Evolutionary conservation across 305 asterid species (phyloP).

Genomic region (Lippia alba): DNA sequence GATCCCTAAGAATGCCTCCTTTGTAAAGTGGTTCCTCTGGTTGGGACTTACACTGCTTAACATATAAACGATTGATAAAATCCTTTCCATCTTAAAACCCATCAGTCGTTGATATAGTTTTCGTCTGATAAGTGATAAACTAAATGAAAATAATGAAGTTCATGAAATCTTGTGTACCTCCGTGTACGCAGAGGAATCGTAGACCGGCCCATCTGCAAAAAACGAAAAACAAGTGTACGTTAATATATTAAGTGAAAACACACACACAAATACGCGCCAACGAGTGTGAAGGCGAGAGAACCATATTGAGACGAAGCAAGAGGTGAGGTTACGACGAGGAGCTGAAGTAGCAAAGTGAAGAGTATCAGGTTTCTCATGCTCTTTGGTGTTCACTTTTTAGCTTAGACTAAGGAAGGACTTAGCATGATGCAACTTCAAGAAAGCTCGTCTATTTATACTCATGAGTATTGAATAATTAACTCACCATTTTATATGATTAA

Average conservation of each 20-base stretch:
- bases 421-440: too few species aligned
- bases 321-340: slow-evolving; percentile 8
- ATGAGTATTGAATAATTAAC: too few species aligned
- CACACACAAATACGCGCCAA: neutral
- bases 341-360: slow-evolving; percentile 26
- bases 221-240: slow-evolving; percentile 15
- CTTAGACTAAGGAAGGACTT: too few species aligned
- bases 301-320: slow-evolving; percentile 39
- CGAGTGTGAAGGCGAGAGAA: neutral
- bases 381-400: too few species aligned
- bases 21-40: slow-evolving; percentile 67
- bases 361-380: slow-evolving; percentile 32
- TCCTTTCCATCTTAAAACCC: too few species aligned
- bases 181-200: slow-evolving; percentile 61
- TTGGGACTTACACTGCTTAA: slow-evolving; percentile 54
- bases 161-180: slow-evolving; percentile 32
- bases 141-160: too few species aligned
- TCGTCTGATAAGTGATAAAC: too few species aligned
- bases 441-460: too few species aligned
- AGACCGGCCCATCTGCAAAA: slow-evolving; percentile 56
- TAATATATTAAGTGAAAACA: neutral
- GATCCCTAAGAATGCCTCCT: slow-evolving; percentile 69
- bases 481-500: neutral
- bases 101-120: too few species aligned
- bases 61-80: too few species aligned